A percentile compares a stretch with the other conserved stretches of the same genome.
Conservation (phyloP, 2,329 filamentous ascomycete genomes). For the Aaosphaeria arxii region DNA sequence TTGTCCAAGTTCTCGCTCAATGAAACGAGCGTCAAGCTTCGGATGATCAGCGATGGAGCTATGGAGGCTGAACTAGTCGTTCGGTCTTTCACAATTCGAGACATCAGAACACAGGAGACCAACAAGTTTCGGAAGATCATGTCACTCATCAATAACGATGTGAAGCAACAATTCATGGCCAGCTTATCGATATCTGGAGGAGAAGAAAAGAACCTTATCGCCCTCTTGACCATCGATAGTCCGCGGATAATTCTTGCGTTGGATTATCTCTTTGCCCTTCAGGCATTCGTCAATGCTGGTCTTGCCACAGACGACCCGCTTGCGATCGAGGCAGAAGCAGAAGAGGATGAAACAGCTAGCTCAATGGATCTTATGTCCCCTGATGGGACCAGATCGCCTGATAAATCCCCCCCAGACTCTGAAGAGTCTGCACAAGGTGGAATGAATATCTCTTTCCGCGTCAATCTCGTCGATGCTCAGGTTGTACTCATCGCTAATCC, state of each 20-base stretch:
- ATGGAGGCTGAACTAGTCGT: slow-evolving; percentile 91
- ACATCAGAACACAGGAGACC: slow-evolving; percentile 81
- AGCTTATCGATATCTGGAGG: slow-evolving; percentile 90
- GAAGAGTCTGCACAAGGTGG: slow-evolving; percentile 30
- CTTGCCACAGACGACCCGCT: slow-evolving; percentile 55
- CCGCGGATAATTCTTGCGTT: slow-evolving; percentile 92
- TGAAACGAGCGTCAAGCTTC: slow-evolving; percentile 84
- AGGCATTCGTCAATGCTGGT: slow-evolving; percentile 75
- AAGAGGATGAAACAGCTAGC: slow-evolving; percentile 49
- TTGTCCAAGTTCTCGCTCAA: slow-evolving; percentile 93
- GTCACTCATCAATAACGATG: slow-evolving; percentile 91
- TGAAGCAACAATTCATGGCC: slow-evolving; percentile 95
- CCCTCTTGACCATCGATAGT: slow-evolving; percentile 90
- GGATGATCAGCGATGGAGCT: slow-evolving; percentile 88
- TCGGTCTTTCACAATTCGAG: slow-evolving; percentile 89
- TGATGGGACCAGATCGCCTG: slow-evolving; percentile 21
- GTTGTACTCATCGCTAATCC: slow-evolving; percentile 96
- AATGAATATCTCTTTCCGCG: slow-evolving; percentile 80
- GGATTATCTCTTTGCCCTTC: slow-evolving; percentile 90
- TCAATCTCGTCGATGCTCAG: slow-evolving; percentile 95
- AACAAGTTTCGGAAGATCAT: slow-evolving; percentile 99
- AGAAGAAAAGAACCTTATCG: slow-evolving; percentile 76
- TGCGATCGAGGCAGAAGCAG: slow-evolving; percentile 58
- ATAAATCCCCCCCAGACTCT: slow-evolving; percentile 23
- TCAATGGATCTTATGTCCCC: slow-evolving; percentile 34